Percentiles rank a stretch among this genome's conserved stretches.
Evolutionary conservation across 2,329 filamentous ascomycete species (phyloP).

Genomic region (Aspergillus hiratsukae): DNA sequence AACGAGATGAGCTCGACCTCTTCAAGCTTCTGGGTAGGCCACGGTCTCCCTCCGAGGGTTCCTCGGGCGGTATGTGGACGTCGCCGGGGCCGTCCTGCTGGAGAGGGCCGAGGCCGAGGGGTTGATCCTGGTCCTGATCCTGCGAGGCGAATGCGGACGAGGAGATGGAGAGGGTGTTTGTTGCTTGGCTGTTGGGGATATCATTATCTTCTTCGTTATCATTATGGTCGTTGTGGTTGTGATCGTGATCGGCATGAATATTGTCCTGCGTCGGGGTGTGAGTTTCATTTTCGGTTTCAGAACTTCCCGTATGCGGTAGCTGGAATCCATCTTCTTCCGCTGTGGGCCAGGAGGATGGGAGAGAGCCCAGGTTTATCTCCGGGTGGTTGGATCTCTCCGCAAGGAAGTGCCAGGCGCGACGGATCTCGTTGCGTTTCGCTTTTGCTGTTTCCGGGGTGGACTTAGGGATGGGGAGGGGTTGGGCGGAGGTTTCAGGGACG

Average conservation of each 20-base stretch:
- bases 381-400: slow-evolving; percentile 12
- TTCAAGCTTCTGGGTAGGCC: not conserved
- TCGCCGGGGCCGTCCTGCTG: not conserved
- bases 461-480: slow-evolving; percentile 3
- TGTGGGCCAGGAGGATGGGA: slow-evolving; percentile 25
- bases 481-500: slow-evolving; percentile 2
- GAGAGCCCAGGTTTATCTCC: slow-evolving; percentile 21
- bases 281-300: not conserved
- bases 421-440: slow-evolving; percentile 20
- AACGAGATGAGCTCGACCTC: slow-evolving; percentile 15
- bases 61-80: not conserved
- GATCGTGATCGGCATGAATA: too few species aligned
- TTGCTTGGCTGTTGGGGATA: slow-evolving; percentile 4
- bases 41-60: not conserved
- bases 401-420: slow-evolving; percentile 23
- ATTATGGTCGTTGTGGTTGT: not conserved
- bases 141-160: slow-evolving; percentile 23
- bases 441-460: slow-evolving; percentile 7
- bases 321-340: slow-evolving; percentile 8
- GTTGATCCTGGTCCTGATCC: not conserved
- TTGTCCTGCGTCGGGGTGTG: too few species aligned
- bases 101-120: not conserved
- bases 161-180: slow-evolving; percentile 19
- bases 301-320: not conserved
- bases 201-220: not conserved